These are phyloP conservation scores for Melanomma pulvis-pyrius DNA, from an alignment of 495 filamentous ascomycete species.

Conservation along the genomic window DNA sequence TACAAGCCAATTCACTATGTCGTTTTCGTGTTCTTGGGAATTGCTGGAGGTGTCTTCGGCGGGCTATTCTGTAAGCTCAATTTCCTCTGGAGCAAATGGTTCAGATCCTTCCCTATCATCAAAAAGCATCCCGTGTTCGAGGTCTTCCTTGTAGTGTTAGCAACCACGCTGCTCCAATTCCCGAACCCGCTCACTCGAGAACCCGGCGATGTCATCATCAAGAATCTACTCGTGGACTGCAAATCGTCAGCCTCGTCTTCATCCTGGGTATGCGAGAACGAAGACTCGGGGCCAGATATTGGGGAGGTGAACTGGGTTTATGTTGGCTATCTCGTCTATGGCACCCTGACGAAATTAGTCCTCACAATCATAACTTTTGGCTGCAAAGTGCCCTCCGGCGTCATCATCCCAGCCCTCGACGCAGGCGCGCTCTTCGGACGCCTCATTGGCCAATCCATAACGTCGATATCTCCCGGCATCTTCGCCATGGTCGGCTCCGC, in stretches of 20 bases:
- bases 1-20: slow-evolving; percentile 59
- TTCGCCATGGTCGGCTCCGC: slow-evolving; percentile 65
- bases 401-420: slow-evolving; percentile 63
- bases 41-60: slow-evolving; percentile 60
- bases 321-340: slow-evolving; percentile 56
- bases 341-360: slow-evolving; percentile 56
- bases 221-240: slow-evolving; percentile 59
- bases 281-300: slow-evolving; percentile 34
- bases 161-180: slow-evolving; percentile 58
- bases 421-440: slow-evolving; percentile 60
- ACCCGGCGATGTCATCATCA: slow-evolving; percentile 58
- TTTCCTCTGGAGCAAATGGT: slow-evolving; percentile 58
- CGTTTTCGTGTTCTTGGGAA: slow-evolving; percentile 57
- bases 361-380: slow-evolving; percentile 61
- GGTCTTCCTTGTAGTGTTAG: slow-evolving; percentile 55
- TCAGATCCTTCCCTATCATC: slow-evolving; percentile 56
- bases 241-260: slow-evolving; percentile 24
- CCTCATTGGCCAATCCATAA: slow-evolving; percentile 55
- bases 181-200: slow-evolving; percentile 57
- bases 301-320: slow-evolving; percentile 41
- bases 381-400: slow-evolving; percentile 60
- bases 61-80: slow-evolving; percentile 61
- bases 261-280: slow-evolving; percentile 56
- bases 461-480: slow-evolving; percentile 56
- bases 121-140: slow-evolving; percentile 58